Evolutionary conservation across 495 filamentous ascomycete genomes (phyloP).

Genomic region (Podospora pseudocomata): DNA sequence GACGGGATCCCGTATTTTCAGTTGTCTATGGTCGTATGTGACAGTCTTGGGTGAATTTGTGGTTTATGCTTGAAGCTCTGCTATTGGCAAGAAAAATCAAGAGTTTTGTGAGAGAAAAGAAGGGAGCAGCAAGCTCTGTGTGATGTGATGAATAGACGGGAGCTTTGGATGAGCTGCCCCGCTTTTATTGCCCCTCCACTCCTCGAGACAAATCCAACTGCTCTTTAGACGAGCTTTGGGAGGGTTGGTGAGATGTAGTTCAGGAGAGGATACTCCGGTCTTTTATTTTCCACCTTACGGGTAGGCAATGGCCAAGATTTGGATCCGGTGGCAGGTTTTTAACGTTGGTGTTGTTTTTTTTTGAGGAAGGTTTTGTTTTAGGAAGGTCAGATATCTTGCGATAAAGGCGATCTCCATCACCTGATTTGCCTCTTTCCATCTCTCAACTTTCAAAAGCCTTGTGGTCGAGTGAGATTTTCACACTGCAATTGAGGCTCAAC

Average conservation of each 20-base stretch:
- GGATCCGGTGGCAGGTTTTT: too few species aligned
- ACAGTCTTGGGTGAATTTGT: not conserved
- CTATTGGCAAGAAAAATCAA: not conserved
- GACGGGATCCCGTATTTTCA: slow-evolving; percentile 47
- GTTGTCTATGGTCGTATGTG: slow-evolving; percentile 8
- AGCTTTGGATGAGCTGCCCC: not conserved
- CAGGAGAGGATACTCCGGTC: not conserved
- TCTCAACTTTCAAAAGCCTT: not conserved
- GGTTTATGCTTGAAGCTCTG: not conserved
- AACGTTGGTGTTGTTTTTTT: not conserved
- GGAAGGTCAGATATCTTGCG: not conserved
- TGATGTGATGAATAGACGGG: not conserved
- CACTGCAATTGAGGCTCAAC: not conserved
- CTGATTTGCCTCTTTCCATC: not conserved
- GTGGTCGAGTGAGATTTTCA: too few species aligned
- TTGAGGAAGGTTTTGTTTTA: not conserved
- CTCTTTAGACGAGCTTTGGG: not conserved
- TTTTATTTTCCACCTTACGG: not conserved
- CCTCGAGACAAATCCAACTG: not conserved
- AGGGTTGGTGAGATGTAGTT: not conserved
- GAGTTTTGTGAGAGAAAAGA: not conserved
- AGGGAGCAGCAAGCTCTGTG: not conserved
- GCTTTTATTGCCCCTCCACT: not conserved
- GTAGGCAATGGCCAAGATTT: not conserved
- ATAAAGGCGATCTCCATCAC: not conserved